A percentile compares a stretch with the other conserved stretches of the same genome.
Evolutionary conservation across 257 asterid species (phyloP).

Genomic region (Henckelia pumila): DNA sequence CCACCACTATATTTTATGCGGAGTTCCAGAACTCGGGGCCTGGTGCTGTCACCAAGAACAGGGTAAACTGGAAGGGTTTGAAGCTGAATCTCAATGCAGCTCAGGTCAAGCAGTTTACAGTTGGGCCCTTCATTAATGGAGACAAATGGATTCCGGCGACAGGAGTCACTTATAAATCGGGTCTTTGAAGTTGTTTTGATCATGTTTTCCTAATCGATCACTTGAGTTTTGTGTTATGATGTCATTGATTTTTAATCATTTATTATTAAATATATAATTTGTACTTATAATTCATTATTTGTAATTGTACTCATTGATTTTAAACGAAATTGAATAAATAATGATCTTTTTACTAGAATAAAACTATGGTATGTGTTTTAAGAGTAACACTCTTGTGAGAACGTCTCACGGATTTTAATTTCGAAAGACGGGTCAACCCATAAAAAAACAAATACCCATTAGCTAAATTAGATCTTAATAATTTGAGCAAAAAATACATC

Average conservation of each 20-base stretch:
- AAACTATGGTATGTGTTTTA: too few relatives aligned
- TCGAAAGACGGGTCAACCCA: too few relatives aligned
- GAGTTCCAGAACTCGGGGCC: slow-evolving; percentile 60
- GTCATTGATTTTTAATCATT: background rate
- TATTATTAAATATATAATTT: too few relatives aligned
- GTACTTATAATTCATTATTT: background rate
- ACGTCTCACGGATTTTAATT: too few relatives aligned
- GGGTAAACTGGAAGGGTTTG: slow-evolving; percentile 81
- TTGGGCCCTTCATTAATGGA: slow-evolving; percentile 50
- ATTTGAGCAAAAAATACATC: too few relatives aligned
- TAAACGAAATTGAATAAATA: too few relatives aligned
- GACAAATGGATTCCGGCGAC: slow-evolving; percentile 60
- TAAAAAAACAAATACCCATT: too few relatives aligned
- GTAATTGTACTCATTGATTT: too few relatives aligned
- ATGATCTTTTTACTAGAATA: too few relatives aligned
- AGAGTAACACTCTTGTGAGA: too few relatives aligned
- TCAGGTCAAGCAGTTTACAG: slow-evolving; percentile 57
- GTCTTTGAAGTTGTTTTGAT: slow-evolving; percentile 56
- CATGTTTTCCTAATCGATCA: background rate
- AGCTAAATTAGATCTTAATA: too few relatives aligned
- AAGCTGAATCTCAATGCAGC: slow-evolving; percentile 45
- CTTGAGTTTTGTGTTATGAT: background rate
- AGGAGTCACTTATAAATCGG: slow-evolving; percentile 48
- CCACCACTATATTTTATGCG: slow-evolving; percentile 64
- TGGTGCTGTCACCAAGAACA: slow-evolving; percentile 58